Evolutionary conservation across 495 filamentous ascomycete genomes (phyloP).

Genomic region (Tuber aestivum): DNA sequence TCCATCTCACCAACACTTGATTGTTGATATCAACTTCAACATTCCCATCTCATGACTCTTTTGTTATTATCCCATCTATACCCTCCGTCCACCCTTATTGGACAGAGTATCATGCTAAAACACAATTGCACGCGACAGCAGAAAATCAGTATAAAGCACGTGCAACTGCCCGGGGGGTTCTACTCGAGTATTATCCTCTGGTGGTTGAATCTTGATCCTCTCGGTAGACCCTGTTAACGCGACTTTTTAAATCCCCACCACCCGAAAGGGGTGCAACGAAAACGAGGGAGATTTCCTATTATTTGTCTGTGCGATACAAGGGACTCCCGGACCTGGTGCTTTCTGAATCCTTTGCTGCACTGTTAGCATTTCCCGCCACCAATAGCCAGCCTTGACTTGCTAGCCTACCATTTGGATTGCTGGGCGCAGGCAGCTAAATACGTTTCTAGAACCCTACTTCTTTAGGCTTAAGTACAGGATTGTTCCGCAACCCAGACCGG

Average conservation of each 20-base stretch:
- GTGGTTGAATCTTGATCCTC: neutral
- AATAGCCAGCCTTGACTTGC: neutral
- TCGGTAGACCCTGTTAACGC: neutral
- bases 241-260: slow-evolving; percentile 11
- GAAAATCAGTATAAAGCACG: neutral
- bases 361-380: neutral
- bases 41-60: neutral
- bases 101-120: neutral
- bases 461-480: slow-evolving; percentile 27
- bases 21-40: neutral
- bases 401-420: neutral
- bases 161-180: neutral
- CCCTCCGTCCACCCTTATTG: neutral
- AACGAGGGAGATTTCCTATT: slow-evolving; percentile 19
- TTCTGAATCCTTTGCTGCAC: neutral
- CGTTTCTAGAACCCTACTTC: slow-evolving; percentile 34
- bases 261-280: slow-evolving; percentile 20
- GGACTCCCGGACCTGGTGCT: slow-evolving; percentile 4
- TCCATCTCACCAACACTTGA: neutral
- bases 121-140: neutral
- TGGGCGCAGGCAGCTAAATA: slow-evolving; percentile 10
- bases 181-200: neutral
- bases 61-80: neutral
- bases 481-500: slow-evolving; percentile 22
- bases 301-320: slow-evolving; percentile 15